phyloP scores from a whole-genome alignment of 1,284 basidiomycete species.

The Naganishia albida region DNA sequence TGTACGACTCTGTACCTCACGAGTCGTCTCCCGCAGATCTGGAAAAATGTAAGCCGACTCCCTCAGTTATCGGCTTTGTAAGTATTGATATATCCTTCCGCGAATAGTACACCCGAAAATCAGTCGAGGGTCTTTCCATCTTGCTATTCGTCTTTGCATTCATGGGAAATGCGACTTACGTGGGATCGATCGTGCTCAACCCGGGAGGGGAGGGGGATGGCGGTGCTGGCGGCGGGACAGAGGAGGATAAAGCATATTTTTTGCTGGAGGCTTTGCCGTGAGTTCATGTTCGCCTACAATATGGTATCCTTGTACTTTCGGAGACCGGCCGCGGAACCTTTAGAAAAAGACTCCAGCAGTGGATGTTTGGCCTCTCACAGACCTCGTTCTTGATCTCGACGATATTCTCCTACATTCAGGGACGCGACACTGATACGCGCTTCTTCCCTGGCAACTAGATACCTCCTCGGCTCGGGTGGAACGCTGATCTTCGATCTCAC shows the following conservation, averaged over 20 bases:
- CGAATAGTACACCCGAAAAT: slow-evolving; percentile 77
- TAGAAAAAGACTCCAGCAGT: too few species aligned
- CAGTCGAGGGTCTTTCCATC: slow-evolving; percentile 91
- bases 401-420: too few species aligned
- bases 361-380: too few species aligned
- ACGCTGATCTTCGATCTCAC: slow-evolving; percentile 87
- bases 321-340: too few species aligned
- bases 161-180: slow-evolving; percentile 85
- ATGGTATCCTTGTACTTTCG: slow-evolving; percentile 16
- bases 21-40: slow-evolving; percentile 88
- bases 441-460: slow-evolving; percentile 57
- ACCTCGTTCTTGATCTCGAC: too few species aligned
- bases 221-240: slow-evolving; percentile 32
- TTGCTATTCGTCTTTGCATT: slow-evolving; percentile 89
- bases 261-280: slow-evolving; percentile 51
- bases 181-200: slow-evolving; percentile 69
- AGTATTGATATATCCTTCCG: not conserved
- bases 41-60: slow-evolving; percentile 80
- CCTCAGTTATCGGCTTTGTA: not conserved
- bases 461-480: slow-evolving; percentile 80
- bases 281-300: slow-evolving; percentile 30
- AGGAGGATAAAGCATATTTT: slow-evolving; percentile 43
- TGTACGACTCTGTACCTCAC: slow-evolving; percentile 90
- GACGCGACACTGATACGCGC: too few species aligned
- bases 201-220: slow-evolving; percentile 40